A percentile compares a stretch with the other conserved stretches of the same genome.
These are phyloP conservation scores for Alternaria brassicicola DNA, from an alignment of 2,329 filamentous ascomycete species.

Conservation along the genomic window DNA sequence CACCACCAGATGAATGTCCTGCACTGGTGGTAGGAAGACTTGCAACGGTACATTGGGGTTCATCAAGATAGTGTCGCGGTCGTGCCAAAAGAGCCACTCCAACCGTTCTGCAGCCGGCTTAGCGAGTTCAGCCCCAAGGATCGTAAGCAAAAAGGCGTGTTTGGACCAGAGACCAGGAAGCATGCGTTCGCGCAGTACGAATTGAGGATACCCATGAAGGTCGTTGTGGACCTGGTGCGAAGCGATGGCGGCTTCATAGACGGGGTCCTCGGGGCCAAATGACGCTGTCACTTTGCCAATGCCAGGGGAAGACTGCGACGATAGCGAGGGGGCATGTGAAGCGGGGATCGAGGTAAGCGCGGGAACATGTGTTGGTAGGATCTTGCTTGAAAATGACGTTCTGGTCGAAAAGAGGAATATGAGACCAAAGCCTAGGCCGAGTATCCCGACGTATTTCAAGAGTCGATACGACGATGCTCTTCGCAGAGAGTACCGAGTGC, in stretches of 20 bases:
- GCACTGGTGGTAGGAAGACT: background rate
- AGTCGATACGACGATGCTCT: background rate
- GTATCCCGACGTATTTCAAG: background rate
- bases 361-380: background rate
- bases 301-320: background rate
- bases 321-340: background rate
- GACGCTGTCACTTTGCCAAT: constrained; percentile 12
- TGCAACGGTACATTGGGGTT: constrained; percentile 7
- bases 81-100: constrained; percentile 10
- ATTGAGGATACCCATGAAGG: constrained; percentile 4
- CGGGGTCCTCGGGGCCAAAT: constrained; percentile 2
- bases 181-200: constrained; percentile 7
- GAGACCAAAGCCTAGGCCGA: background rate
- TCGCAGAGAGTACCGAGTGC: background rate
- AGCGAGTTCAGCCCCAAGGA: constrained; percentile 6
- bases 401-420: background rate
- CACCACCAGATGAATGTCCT: constrained; percentile 39
- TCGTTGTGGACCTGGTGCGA: constrained; percentile 7
- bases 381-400: background rate
- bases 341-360: background rate
- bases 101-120: background rate
- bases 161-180: constrained; percentile 11
- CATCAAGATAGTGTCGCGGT: constrained; percentile 7
- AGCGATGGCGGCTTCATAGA: constrained; percentile 4
- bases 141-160: constrained; percentile 6